Evolutionary conservation across 2,329 filamentous ascomycete species (phyloP), one percentile per base, ranked within the genome.

Genomic region (Blastomyces silverae): DNA sequence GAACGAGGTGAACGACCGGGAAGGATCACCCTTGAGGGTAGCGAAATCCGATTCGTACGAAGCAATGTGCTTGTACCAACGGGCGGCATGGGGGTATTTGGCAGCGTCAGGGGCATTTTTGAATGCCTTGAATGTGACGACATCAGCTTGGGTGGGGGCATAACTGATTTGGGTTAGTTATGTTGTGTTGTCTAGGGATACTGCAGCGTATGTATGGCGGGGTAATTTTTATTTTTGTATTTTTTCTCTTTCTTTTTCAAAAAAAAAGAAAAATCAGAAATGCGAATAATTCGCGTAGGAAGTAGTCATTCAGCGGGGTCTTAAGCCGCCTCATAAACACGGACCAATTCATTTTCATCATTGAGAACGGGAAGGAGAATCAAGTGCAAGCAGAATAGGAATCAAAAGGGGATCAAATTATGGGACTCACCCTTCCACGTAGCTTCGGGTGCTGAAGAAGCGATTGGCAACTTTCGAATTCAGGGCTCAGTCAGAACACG

Each of bases 41-140:
- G 89, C 84, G 84, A 97, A 97, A 81, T 97, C 93, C 72, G 89
- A 85, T 85, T 95, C 88, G 83, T 90, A 96, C 73, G 90, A 89
- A 79, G 90, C 87, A 77, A 97, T 91, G 87, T 99, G 93, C 87
- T 95, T 96, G 88, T 96, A 97, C 94, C 94, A 99, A 80, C 94
- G 89, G 77, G 91, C 91, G 76, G 89, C 92, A 83, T 96, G 85
- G 75, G 93, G 92, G 87, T 89, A 96, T 84, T 96, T 96, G 79
- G 84, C 83, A 74, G 89, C 85, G 72, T 89, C 87, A 73, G 94
- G 94, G 67, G 86, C 80, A 72, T 84, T 81, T 76, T 84, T 87
- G 78, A 97, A 80, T 75, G 90, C 90, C 87, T 97, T 96, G 90
- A 90, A 97, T 82, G 87, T 87, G 80, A 89, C 90, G 75, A 95